Evolutionary conservation across 2,329 filamentous ascomycete genomes (phyloP).

Genomic region (Botrytis fabae): DNA sequence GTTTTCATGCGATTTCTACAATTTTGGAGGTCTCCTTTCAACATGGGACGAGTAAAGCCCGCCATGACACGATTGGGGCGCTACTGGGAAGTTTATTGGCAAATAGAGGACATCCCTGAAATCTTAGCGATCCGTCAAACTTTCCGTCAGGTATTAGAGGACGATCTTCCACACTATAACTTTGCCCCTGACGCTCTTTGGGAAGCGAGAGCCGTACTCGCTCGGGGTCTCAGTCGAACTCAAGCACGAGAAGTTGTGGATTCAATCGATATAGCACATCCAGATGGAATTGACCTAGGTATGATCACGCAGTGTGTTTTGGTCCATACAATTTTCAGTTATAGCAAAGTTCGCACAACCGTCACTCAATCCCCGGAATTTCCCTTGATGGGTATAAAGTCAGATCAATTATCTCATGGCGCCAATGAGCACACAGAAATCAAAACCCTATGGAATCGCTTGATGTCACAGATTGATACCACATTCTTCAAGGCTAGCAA

Average conservation of each 20-base stretch:
- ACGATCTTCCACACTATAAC: neutral
- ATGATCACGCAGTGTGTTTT: constrained; percentile 13
- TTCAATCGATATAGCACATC: constrained; percentile 5
- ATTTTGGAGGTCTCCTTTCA: neutral
- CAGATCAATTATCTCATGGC: neutral
- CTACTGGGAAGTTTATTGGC: constrained; percentile 10
- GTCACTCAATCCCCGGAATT: constrained; percentile 18
- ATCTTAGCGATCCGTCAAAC: constrained; percentile 8
- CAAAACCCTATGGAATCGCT: constrained; percentile 5
- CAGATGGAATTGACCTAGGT: constrained; percentile 19
- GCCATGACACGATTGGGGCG: neutral
- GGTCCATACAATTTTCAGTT: constrained; percentile 2
- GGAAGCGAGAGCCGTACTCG: constrained; percentile 4
- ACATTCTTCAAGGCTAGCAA: neutral
- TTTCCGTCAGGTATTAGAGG: neutral
- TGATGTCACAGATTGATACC: constrained; percentile 16
- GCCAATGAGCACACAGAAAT: neutral
- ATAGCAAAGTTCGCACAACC: neutral
- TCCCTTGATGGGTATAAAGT: neutral
- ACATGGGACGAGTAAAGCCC: constrained; percentile 5
- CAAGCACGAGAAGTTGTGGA: constrained; percentile 13
- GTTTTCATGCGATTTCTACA: neutral
- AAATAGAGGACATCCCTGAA: constrained; percentile 9
- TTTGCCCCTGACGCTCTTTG: neutral
- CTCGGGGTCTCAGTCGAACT: neutral